Evolutionary conservation across 148 eudicot genomes (phyloP), one percentile per base, ranked within the genome.

Genomic region (Rheum nobile): DNA sequence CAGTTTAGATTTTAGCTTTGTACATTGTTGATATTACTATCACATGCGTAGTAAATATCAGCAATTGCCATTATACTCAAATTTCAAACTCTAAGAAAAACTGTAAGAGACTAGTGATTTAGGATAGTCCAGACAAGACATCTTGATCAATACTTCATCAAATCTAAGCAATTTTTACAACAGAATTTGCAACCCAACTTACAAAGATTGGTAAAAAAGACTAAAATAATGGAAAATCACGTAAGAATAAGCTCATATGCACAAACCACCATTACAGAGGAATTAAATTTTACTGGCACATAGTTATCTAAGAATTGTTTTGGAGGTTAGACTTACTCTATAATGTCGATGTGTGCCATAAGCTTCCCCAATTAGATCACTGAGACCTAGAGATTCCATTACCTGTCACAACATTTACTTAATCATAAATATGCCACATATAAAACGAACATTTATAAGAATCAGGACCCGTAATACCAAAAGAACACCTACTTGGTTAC

Each of bases 291-390:
- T 5, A 63, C 38, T 63, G 22, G 39, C 32, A 63, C 38, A 31
- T 32, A 16, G 28, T 31, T 16, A 63, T 16, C 0, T 31, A 14
- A 32, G 69, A 16, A 4, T 3, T 32, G 39, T 32, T 63, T 63
- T 32, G 12, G 5, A 29, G 69, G 44, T 17, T 28, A 73, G 44
- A 52, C 67, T 76, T 84, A 89, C 93, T 54, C 78, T 78, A 70
- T 83, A 89, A 80, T 89, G 93, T 39, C 77, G 83, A 65, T 87
- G 93, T 8, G 86, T 74, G 39, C 93, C 93, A 81, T 87, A 87
- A 61, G 90, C 89, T 78, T 81, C 87, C 63, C 90, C 90, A 77
- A 84, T 74, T 50, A 89, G 77, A 75, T 82, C 86, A 41, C 82
- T 82, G 72, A 89, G 88, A 81, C 86, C 85, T 72, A 89, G 72